Base-by-base conservation (phyloP, 75 land plant genomes). In the Gnetum montanum region DNA sequence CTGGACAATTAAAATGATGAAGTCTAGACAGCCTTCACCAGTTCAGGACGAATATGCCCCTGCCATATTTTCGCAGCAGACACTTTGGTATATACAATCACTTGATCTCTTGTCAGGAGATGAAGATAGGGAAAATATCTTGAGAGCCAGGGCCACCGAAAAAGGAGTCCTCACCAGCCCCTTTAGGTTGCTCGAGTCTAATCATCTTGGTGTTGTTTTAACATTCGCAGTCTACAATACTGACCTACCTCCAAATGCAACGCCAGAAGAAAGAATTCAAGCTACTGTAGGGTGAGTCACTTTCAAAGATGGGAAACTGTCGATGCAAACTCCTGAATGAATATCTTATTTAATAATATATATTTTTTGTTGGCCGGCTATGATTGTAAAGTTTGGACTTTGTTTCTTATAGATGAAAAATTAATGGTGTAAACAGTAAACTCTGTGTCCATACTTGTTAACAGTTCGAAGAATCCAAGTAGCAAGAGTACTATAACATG, bases 41-140 rank as follows among this genome's bases (percentile, higher is more conserved):
- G 69, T 68, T 43, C 68, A 73, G 58, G 80, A 79, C 64, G 91
- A 86, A 70, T 86, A 86, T 70, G 92, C 96, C 35, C 92, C 96
- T 15, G 91, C 85, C 11, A 75, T 81, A 48, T 76, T 90, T 61
- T 67, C 96, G 5, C 96, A 90, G 61, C 78, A 86, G 54, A 90
- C 96, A 8, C 72, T 90, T 6, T 70, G 81, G 8, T 82, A 90
- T 36, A 69, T 90, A 54, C 69, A 74, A 3, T 90, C 92, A 36
- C 68, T 86, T 40, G 92, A 86, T 66, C 83, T 90, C 91, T 82
- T 89, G 91, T 89, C 95, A 41, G 95, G 95, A 60, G 77, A 82
- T 79, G 93, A 90, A 63, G 96, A 90, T 45, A 74, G 88, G 24
- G 93, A 87, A 12, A 90, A 90, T 46, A 80, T 90, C 3, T 63